Base-by-base conservation (phyloP, 78 protist genomes). In the Dictyostelium firmibasis region DNA sequence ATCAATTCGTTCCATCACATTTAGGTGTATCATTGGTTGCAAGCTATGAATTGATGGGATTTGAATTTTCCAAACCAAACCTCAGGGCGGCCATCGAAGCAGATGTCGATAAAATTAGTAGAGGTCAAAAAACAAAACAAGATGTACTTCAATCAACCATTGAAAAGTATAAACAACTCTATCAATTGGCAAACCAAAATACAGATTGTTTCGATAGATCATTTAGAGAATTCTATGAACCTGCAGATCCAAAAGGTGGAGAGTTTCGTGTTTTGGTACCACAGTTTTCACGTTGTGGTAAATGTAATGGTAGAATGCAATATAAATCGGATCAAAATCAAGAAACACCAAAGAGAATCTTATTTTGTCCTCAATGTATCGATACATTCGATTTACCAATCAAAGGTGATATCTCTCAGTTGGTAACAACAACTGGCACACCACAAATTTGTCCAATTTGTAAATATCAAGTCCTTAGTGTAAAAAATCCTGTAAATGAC, bases 11-110 rank as follows among this genome's bases (percentile, higher is more conserved):
- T n/a, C 98, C 98, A 31, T 95, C 99, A 1, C 27, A 74, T 29
- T 92, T 99, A 20, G 99, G 99, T 7, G n/a, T 93, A 0, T 98
- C 98, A 8, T 97, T 99, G 76, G 97, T 97, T 43, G 96, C 94
- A 1, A 98, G 97, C 8, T 98, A 98, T 38, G 98, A 96, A 27
- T 60, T 64, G 13, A 96, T 98, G 93, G 99, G 98, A 25, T 69
- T 98, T n/a, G 96, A 96, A 35, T 89, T 98, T 10, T 84, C 96
- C 6, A 82, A 85, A 62, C 99, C 99, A 27, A 36, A 38, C 8
- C 81, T 98, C 10, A 79, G 98, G 0, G 98, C 98, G 11, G 62
- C 96, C 10, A 94, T 86, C 18, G 97, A 94, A n/a, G 74, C 94
- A 7, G 97, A 94, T 50, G 89, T 94, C 9, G 64, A 78, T 38